A percentile compares a stretch with the other conserved stretches of the same genome.
Conservation (phyloP, 305 asterid species). For the Fraxinus xanthoxyloides region DNA sequence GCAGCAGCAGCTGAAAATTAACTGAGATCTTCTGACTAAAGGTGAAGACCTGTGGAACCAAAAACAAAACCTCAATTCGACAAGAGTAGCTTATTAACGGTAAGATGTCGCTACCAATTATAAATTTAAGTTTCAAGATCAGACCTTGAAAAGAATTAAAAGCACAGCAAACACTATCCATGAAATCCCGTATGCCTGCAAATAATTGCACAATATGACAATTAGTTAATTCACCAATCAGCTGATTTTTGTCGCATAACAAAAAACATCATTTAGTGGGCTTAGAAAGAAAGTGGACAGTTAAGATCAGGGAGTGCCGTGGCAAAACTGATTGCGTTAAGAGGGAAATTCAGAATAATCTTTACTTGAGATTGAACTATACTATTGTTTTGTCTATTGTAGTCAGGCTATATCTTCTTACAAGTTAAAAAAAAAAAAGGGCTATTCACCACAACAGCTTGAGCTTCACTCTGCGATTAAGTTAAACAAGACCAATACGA, state of each 20-base stretch:
- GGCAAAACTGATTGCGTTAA: background rate
- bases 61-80: conserved; percentile 18
- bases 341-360: background rate
- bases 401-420: background rate
- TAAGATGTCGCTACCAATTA: background rate
- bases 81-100: conserved; percentile 9
- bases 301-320: background rate
- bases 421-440: background rate
- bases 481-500: background rate
- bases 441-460: background rate
- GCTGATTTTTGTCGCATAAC: background rate
- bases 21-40: conserved; percentile 98
- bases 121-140: conserved; percentile 22
- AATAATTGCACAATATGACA: conserved; percentile 8
- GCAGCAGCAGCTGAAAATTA: conserved; percentile 88
- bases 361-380: background rate
- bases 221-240: conserved; percentile 3
- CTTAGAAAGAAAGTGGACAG: background rate
- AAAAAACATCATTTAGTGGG: background rate
- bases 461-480: background rate
- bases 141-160: conserved; percentile 88
- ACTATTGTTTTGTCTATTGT: background rate
- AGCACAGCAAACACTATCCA: conserved; percentile 87
- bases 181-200: conserved; percentile 83
- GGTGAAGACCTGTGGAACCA: conserved; percentile 73